Base-by-base conservation (phyloP, 1,284 basidiomycete genomes). In the Trichosporon inkin region DNA sequence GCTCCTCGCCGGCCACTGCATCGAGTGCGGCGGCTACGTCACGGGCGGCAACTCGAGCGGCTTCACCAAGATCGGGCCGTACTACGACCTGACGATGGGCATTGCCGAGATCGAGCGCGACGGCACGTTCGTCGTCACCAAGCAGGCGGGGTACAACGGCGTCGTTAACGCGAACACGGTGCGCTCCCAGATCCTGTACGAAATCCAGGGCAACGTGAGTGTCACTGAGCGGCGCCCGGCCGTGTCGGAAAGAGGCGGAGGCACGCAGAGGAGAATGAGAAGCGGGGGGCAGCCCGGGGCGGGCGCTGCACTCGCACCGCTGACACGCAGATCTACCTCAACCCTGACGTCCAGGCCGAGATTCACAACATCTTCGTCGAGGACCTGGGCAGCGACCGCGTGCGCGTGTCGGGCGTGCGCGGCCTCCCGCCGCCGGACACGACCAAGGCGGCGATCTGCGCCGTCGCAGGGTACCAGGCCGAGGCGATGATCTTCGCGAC, bases 41-140 rank as follows among this genome's bases (percentile, higher is more conserved):
- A 68, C 68, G 1, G 69, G 69, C 32, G 68, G 65, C 16, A 71
- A 71, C 61, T 62, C 54, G 40, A 54, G 44, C n/a, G 69, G 69
- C 0, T 71, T 71, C 67, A 61, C 62, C 10, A 38, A 56, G 10
- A 49, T 49, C 2, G 44, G 44, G 22, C 44, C 44, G 1, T 67
- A 65, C 55, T 63, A 58, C 39, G 60, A 68, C 59, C 57, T 71
- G 6, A 56, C 65, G n/a, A 69, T 67, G 59, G 67, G 67, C 13
- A 69, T 71, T 16, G 65, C 67, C 28, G 69, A 71, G 56, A 71
- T 71, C n/a, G 55, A 61, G 10, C 11, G n/a, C 6, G 62, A 66
- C 39, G 69, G 69, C 11, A 57, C 52, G 2, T 65, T 67, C 44
- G 56, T 66, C 22, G 64, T 69, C 40, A 67, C 68, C 5, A 67